Conservation (phyloP, 192 early-diverging fungal species). For the Coemansia sp. region DNA sequence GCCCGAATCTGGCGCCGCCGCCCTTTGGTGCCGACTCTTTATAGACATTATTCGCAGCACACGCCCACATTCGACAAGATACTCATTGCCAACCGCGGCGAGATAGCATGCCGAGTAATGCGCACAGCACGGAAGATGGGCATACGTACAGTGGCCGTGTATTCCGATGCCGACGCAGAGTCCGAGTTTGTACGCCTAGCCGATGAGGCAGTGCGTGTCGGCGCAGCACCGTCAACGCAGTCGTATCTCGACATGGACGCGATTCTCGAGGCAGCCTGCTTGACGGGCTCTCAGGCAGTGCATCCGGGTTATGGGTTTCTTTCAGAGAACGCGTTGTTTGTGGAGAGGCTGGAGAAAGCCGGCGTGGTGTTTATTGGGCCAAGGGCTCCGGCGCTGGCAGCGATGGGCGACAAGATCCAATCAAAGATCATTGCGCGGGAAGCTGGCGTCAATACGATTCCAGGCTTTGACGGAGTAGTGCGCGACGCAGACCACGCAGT, state of each 20-base stretch:
- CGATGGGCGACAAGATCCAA: slow-evolving; percentile 82
- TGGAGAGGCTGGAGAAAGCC: slow-evolving; percentile 66
- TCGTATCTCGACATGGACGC: slow-evolving; percentile 79
- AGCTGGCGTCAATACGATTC: slow-evolving; percentile 75
- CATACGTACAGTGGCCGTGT: slow-evolving; percentile 90
- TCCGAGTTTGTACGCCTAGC: slow-evolving; percentile 83
- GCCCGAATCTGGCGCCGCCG: background rate
- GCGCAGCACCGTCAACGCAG: slow-evolving; percentile 73
- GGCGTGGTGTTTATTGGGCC: slow-evolving; percentile 77
- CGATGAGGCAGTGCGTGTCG: slow-evolving; percentile 82
- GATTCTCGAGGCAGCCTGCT: slow-evolving; percentile 72
- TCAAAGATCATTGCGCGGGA: slow-evolving; percentile 71
- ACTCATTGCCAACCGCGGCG: slow-evolving; percentile 92
- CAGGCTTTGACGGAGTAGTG: slow-evolving; percentile 85
- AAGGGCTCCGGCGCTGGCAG: slow-evolving; percentile 62
- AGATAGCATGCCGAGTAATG: slow-evolving; percentile 93
- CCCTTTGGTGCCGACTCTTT: background rate
- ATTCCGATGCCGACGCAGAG: slow-evolving; percentile 89
- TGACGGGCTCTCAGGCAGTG: slow-evolving; percentile 84
- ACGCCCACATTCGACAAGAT: slow-evolving; percentile 77
- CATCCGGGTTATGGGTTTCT: slow-evolving; percentile 96
- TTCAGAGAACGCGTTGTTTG: slow-evolving; percentile 86
- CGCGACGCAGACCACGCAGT: slow-evolving; percentile 70
- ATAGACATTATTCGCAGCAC: background rate
- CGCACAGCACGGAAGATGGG: slow-evolving; percentile 89